These are phyloP conservation scores for Synchytrium microbalum DNA, from an alignment of 371 early-diverging fungal genomes.

Conservation along the genomic window DNA sequence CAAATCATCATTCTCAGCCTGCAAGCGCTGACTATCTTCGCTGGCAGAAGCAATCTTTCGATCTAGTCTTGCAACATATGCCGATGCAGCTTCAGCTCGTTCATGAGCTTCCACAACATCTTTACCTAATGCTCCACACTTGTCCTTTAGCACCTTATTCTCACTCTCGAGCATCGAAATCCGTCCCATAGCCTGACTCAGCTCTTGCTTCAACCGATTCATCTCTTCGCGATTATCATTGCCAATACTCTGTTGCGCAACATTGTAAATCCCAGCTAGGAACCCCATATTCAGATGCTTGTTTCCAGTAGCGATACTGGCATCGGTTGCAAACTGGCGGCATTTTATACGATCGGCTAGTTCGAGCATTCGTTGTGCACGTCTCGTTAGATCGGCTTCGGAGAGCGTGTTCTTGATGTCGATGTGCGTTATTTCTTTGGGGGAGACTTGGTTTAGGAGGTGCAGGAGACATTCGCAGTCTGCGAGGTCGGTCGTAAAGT, in stretches of 20 bases:
- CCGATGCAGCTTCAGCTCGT: neutral
- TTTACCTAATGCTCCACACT: neutral
- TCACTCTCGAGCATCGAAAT: neutral
- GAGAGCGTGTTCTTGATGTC: neutral
- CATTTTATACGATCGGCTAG: constrained; percentile 25
- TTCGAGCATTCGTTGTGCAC: constrained; percentile 25
- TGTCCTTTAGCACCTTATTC: neutral
- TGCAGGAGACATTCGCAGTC: constrained; percentile 24
- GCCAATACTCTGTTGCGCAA: neutral
- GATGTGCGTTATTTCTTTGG: constrained; percentile 10
- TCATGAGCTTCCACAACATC: neutral
- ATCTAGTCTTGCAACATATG: neutral
- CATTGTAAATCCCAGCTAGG: constrained; percentile 24
- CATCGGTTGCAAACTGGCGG: constrained; percentile 24
- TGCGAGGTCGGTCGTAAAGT: constrained; percentile 26
- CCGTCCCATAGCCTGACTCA: neutral
- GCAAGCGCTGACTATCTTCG: neutral
- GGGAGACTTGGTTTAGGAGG: constrained; percentile 17
- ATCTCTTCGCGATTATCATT: neutral
- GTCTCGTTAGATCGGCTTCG: constrained; percentile 20
- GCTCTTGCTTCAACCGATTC: neutral
- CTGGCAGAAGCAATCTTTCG: neutral
- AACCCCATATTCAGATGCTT: constrained; percentile 33
- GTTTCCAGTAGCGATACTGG: constrained; percentile 29
- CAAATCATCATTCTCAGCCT: neutral